Conservation (phyloP, 2,329 filamentous ascomycete genomes). For the Calonectria hawksworthii region DNA sequence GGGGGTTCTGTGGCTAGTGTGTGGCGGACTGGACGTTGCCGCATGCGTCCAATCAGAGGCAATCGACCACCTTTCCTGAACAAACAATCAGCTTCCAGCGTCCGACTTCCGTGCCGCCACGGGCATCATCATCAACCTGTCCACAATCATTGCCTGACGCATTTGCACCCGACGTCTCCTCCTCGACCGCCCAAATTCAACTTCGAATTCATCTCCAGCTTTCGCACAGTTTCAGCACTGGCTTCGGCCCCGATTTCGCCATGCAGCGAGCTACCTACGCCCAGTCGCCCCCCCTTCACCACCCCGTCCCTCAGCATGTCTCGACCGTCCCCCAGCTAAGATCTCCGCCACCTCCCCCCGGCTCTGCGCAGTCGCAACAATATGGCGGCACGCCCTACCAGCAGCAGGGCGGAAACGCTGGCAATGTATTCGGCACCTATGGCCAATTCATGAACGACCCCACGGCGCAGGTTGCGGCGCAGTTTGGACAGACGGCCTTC, state of each 20-base stretch:
- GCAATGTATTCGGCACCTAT: constrained; percentile 78
- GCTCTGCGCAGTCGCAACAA: constrained; percentile 76
- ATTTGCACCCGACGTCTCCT: background rate
- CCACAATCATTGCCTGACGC: background rate
- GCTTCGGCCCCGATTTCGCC: constrained; percentile 47
- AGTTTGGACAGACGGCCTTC: constrained; percentile 93
- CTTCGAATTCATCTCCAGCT: constrained; percentile 10
- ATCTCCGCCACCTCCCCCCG: constrained; percentile 87
- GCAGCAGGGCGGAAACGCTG: constrained; percentile 67
- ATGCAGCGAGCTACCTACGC: constrained; percentile 92
- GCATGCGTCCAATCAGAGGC: constrained; percentile 42
- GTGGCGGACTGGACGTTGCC: constrained; percentile 40
- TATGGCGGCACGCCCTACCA: constrained; percentile 82
- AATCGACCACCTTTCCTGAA: constrained; percentile 55
- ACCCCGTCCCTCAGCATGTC: constrained; percentile 97
- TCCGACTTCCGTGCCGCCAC: constrained; percentile 33
- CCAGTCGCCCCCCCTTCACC: constrained; percentile 94
- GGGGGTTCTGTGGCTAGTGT: constrained; percentile 26
- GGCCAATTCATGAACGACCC: constrained; percentile 97
- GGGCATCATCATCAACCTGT: constrained; percentile 20
- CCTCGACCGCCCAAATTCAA: background rate
- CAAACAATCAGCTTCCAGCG: constrained; percentile 42
- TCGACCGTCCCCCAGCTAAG: constrained; percentile 97
- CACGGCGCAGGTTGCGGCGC: constrained; percentile 93
- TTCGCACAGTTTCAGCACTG: constrained; percentile 35